Base-by-base conservation (phyloP, 2,329 filamentous ascomycete genomes). In the Aureobasidium namibiae region DNA sequence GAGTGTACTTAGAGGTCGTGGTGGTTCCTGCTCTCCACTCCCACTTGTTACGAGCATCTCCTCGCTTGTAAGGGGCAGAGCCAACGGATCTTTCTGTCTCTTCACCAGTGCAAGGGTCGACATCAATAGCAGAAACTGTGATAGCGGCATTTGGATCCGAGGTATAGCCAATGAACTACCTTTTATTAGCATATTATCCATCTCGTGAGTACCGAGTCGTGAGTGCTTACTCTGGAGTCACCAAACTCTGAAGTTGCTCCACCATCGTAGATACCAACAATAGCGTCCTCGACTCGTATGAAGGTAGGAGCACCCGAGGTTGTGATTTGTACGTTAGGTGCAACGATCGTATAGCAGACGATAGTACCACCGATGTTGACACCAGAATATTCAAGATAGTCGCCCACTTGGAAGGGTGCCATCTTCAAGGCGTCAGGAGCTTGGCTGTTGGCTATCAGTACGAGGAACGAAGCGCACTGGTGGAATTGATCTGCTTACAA, bases 71-170 rank as follows among this genome's bases (percentile, higher is more conserved):
- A 3, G 63, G 65, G 13, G 70, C 69, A 9, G 67, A 68, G 2
- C 71, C 72, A 31, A 76, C 67, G 10, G 67, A 58, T 7, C 73
- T 71, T 31, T 71, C 67, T 1, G 65, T 72, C 38, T 72, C 68
- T 24, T 68, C 69, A 16, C 75, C 75, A 0, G 73, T 75, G 64
- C 75, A 77, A 23, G 72, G 71, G 44, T 76, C 72, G 21, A 76
- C 67, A 7, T 77, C 74, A 26, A 76, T 73, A 39, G 74, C 74
- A 31, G 61, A 69, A 59, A 76, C 69, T 11, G 65, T 68, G 36
- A 76, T 68, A 6, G 64, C 63, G 16, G 69, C 67, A 36, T 65
- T 63, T 14, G 70, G 69, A 41, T 74, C 73, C 1, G 74, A 75
- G 6, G 72, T 70, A 45, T 70, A 73, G 0, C 74, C 74, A 24